phyloP scores from a whole-genome alignment of 2,329 filamentous ascomycete species.

The Seiridium unicorne region DNA sequence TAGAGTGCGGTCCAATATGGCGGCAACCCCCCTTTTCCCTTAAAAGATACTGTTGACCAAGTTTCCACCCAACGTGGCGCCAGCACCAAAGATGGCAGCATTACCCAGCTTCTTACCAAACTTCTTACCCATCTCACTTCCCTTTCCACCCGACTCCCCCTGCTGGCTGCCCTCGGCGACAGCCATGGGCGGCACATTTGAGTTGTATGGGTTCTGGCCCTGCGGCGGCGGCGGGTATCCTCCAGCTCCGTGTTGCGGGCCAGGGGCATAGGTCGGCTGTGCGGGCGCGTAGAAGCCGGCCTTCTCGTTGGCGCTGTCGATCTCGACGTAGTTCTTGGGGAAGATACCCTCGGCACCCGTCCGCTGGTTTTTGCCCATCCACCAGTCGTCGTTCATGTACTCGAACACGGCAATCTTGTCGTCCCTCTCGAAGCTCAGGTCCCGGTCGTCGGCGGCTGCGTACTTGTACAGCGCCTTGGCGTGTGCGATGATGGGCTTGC shows the following conservation, averaged over 20 bases:
- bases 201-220: constrained; percentile 62
- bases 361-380: constrained; percentile 82
- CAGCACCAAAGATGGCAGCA: constrained; percentile 85
- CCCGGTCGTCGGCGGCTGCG: constrained; percentile 73
- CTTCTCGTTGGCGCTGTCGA: constrained; percentile 60
- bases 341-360: constrained; percentile 90
- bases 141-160: constrained; percentile 56
- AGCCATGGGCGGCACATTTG: constrained; percentile 72
- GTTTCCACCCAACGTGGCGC: constrained; percentile 85
- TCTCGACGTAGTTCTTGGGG: constrained; percentile 83
- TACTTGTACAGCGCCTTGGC: constrained; percentile 85
- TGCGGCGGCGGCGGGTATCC: constrained; percentile 39
- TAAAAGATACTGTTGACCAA: constrained; percentile 91
- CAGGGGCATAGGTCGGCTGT: constrained; percentile 21
- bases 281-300: constrained; percentile 25
- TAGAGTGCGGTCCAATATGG: too few relatives aligned
- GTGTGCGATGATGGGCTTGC: constrained; percentile 63
- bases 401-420: constrained; percentile 80
- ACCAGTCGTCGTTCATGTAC: constrained; percentile 98
- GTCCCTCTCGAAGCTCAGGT: constrained; percentile 76
- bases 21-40: constrained; percentile 11
- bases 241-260: constrained; percentile 18
- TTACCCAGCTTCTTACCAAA: constrained; percentile 92
- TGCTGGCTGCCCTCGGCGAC: constrained; percentile 59
- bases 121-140: constrained; percentile 81